These are phyloP conservation scores for Tetramitus jugosus DNA, from an alignment of 208 protist species.

Conservation along the genomic window DNA sequence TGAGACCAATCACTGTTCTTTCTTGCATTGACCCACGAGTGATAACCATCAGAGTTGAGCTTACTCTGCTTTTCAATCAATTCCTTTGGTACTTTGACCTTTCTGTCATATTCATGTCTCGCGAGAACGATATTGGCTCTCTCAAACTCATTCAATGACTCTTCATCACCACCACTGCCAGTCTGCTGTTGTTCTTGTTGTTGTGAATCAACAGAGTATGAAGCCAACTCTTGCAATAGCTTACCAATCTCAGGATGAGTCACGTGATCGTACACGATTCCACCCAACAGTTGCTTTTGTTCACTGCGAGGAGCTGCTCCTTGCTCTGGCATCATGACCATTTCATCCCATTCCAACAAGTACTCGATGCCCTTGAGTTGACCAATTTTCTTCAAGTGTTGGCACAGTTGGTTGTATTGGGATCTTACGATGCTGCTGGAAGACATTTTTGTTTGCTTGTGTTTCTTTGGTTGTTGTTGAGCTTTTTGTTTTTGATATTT, in stretches of 20 bases:
- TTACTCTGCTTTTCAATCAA: neutral
- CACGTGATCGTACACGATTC: slow-evolving; percentile 46
- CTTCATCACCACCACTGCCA: too few species aligned
- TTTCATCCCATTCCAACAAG: slow-evolving; percentile 57
- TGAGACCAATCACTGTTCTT: slow-evolving; percentile 53
- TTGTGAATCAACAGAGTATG: slow-evolving; percentile 45
- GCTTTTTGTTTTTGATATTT: too few species aligned
- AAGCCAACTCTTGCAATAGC: slow-evolving; percentile 31
- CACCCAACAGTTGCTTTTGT: slow-evolving; percentile 48
- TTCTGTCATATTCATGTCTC: neutral
- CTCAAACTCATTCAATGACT: slow-evolving; percentile 49
- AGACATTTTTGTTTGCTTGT: too few species aligned
- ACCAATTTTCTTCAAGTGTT: slow-evolving; percentile 51
- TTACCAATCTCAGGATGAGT: slow-evolving; percentile 27
- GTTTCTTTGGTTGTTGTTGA: too few species aligned
- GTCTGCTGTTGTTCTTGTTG: slow-evolving; percentile 23
- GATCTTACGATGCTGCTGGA: too few species aligned
- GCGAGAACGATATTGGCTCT: slow-evolving; percentile 62
- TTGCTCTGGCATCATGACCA: slow-evolving; percentile 63
- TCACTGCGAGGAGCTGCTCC: slow-evolving; percentile 50
- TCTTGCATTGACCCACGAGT: slow-evolving; percentile 41
- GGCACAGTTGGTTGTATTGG: too few species aligned
- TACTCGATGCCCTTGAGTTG: slow-evolving; percentile 47
- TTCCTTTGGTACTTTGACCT: slow-evolving; percentile 15
- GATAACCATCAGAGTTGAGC: neutral